Conservation (phyloP, 768 basidiomycete species). For the Serpula lacrymans region DNA sequence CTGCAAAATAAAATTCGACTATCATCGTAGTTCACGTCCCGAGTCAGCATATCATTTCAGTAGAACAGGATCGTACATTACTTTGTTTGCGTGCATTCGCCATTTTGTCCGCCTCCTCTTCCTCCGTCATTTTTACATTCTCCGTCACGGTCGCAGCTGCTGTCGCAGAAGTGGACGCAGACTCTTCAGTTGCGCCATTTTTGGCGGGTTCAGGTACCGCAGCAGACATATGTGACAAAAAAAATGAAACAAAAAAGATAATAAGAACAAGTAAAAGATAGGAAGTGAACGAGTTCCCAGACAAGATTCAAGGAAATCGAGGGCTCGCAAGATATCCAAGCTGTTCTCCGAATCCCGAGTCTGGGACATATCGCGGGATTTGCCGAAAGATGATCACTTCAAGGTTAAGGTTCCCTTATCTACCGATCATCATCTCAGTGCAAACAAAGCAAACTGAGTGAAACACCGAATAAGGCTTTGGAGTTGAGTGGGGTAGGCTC, state of each 20-base stretch:
- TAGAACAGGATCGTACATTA: conserved; percentile 21
- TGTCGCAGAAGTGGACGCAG: conserved; percentile 9
- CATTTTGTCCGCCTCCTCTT: conserved; percentile 40
- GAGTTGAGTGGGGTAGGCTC: too few species aligned
- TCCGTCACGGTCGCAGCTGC: conserved; percentile 11
- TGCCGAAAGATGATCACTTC: too few species aligned
- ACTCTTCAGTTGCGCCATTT: conserved; percentile 6
- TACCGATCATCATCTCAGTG: too few species aligned
- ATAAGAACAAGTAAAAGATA: conserved; percentile 1
- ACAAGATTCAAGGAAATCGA: neutral
- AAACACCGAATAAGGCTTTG: too few species aligned
- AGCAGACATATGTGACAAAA: conserved; percentile 33
- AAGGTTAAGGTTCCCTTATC: too few species aligned
- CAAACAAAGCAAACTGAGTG: too few species aligned
- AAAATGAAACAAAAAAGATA: conserved; percentile 12
- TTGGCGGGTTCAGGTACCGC: conserved; percentile 6
- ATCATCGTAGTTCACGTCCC: neutral
- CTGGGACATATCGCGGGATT: too few species aligned
- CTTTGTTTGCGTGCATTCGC: conserved; percentile 55
- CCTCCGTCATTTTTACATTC: conserved; percentile 22
- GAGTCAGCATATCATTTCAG: neutral
- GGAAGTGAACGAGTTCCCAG: neutral
- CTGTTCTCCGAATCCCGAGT: too few species aligned
- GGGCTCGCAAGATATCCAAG: conserved; percentile 1
- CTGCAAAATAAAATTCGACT: conserved; percentile 98